Evolutionary conservation across 1,284 basidiomycete genomes (phyloP).

Genomic region (Sphaerobolus stellatus): DNA sequence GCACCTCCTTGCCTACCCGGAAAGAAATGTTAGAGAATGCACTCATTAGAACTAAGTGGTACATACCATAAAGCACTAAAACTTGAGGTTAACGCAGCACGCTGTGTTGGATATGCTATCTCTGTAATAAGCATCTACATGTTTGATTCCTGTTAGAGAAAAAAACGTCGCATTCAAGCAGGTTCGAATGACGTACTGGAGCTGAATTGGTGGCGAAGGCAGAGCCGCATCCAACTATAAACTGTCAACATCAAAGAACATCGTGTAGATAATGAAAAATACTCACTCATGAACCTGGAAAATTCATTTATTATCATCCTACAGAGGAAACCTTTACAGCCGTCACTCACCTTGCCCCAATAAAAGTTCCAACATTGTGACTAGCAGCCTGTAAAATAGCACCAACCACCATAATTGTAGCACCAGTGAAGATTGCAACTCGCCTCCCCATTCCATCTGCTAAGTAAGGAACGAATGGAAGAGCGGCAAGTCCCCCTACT

Average conservation of each 20-base stretch:
- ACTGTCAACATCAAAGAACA: background rate
- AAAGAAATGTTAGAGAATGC: background rate
- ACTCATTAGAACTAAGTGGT: background rate
- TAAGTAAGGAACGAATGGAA: conserved; percentile 30
- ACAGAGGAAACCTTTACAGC: background rate
- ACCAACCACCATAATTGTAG: conserved; percentile 26
- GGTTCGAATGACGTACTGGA: conserved; percentile 15
- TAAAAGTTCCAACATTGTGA: conserved; percentile 31
- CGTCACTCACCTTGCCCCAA: conserved; percentile 26
- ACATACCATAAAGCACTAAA: conserved; percentile 29
- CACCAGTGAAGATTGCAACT: conserved; percentile 27
- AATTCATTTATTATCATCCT: background rate
- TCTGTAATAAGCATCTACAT: conserved; percentile 32
- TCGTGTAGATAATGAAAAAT: background rate
- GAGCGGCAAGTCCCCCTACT: conserved; percentile 26
- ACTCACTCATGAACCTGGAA: conserved; percentile 12
- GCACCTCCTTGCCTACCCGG: conserved; percentile 10
- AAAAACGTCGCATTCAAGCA: background rate
- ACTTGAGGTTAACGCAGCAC: conserved; percentile 29
- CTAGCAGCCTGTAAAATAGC: conserved; percentile 30
- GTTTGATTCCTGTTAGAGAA: background rate
- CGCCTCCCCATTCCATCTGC: conserved; percentile 30
- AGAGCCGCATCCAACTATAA: conserved; percentile 35
- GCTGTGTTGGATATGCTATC: conserved; percentile 37
- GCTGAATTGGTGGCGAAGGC: conserved; percentile 26